Conservation (phyloP, 2,329 filamentous ascomycete genomes). For the Colletotrichum tofieldiae region DNA sequence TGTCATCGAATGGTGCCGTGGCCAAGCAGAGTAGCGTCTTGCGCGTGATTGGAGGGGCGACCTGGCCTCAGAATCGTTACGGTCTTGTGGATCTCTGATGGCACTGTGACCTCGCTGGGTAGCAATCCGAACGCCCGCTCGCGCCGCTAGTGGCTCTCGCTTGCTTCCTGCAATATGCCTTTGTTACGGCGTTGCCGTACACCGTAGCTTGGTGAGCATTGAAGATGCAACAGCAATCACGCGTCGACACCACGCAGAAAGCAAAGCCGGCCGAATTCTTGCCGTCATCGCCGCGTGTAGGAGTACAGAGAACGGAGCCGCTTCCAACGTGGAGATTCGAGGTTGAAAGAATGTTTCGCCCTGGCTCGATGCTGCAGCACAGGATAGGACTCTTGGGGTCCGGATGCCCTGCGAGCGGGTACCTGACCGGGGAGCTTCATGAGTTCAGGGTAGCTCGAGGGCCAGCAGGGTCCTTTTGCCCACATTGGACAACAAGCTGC, state of each 20-base stretch:
- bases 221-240: neutral
- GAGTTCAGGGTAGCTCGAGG: constrained; percentile 23
- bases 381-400: neutral
- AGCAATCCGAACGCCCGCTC: constrained; percentile 36
- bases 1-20: constrained; percentile 21
- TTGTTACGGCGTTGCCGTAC: constrained; percentile 19
- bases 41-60: constrained; percentile 27
- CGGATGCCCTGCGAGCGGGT: constrained; percentile 17
- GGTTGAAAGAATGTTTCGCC: constrained; percentile 13
- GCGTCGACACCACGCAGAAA: neutral
- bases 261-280: neutral
- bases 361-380: constrained; percentile 5
- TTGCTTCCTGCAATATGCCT: constrained; percentile 30
- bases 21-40: constrained; percentile 5
- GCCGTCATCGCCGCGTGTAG: neutral
- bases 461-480: neutral
- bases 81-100: constrained; percentile 13
- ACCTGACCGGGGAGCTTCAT: constrained; percentile 22
- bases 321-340: constrained; percentile 2
- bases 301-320: neutral
- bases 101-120: constrained; percentile 25
- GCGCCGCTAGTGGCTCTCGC: constrained; percentile 30
- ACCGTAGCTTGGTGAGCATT: constrained; percentile 1
- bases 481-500: neutral
- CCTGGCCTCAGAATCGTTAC: constrained; percentile 14